Base-by-base conservation (phyloP, 2,329 filamentous ascomycete genomes). In the Pseudonectria foliicola region DNA sequence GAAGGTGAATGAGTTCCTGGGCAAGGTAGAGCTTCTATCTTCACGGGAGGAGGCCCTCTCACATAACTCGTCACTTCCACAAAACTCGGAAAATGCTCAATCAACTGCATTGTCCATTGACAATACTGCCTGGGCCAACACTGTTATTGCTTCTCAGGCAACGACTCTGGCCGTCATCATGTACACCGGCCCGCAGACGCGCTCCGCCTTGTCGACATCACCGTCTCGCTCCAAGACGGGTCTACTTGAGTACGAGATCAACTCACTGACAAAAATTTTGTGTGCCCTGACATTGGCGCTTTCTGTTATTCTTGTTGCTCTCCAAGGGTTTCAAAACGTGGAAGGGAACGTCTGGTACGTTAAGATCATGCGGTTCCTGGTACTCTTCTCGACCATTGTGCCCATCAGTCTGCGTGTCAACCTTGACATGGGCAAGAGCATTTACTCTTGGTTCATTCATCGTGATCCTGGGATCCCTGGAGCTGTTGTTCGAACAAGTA, bases 51-150 rank as follows among this genome's bases (percentile, higher is more conserved):
- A 64, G 46, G 72, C 59, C 43, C 71, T 66, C 53, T 71, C 53
- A 50, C 65, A 58, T 15, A 56, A 60, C 18, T 46, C 55, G n/a
- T 42, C 53, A 5, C 44, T 60, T 23, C 52, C 53, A 6, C 48
- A 57, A 12, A 55, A 61, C 25, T 53, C 52, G 12, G 63, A 63
- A 13, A 44, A 44, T 13, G 46, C 61, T 12, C 75, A 75, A 38
- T 85, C 82, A 5, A 76, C 81, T 3, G 80, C 89, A 2, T 68
- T 98, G 25, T 86, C 78, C 2, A 95, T 98, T 43, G 92, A 98
- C 61, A 95, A 98, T 55, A 96, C 92, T 7, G 92, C 93, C 8
- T 98, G 93, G 92, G 90, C 90, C 13, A 98, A 96, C 56, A 98
- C 92, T 0, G 85, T 98, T 15, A 83, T 98, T 40, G 92, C 92